Evolutionary conservation across 306 rosid species (phyloP).

Genomic region (Cicer yamashitae): DNA sequence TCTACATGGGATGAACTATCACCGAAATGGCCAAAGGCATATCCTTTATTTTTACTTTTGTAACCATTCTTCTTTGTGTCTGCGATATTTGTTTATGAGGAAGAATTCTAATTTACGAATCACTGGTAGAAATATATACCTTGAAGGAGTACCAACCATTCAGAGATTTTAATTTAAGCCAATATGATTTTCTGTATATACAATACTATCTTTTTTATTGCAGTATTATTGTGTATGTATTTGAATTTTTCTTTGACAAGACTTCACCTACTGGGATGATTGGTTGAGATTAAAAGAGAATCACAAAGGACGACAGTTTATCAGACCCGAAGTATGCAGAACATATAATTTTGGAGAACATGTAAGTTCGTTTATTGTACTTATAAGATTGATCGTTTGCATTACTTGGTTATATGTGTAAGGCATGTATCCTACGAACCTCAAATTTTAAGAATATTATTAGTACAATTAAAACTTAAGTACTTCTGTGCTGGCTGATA

Average conservation of each 20-base stretch:
- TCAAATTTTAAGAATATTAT: constrained; percentile 23
- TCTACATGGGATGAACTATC: constrained; percentile 95
- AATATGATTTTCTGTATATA: constrained; percentile 10
- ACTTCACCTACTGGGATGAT: constrained; percentile 94
- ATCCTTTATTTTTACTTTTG: constrained; percentile 69
- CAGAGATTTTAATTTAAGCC: not conserved
- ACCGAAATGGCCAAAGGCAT: constrained; percentile 99
- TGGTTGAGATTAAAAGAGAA: constrained; percentile 92
- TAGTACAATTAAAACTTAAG: constrained; percentile 10
- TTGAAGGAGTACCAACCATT: constrained; percentile 5
- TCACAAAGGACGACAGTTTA: constrained; percentile 86
- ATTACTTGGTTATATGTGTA: not conserved
- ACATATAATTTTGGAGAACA: constrained; percentile 95
- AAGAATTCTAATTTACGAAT: constrained; percentile 32
- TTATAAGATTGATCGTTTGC: constrained; percentile 27
- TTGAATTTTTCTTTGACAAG: constrained; percentile 74
- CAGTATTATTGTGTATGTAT: constrained; percentile 39
- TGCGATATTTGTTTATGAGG: constrained; percentile 25
- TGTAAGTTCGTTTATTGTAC: constrained; percentile 58
- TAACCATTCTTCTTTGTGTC: constrained; percentile 37
- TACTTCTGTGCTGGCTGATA: constrained; percentile 13
- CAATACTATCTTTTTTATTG: constrained; percentile 31
- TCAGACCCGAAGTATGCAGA: constrained; percentile 98
- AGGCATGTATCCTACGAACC: constrained; percentile 12
- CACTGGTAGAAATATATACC: constrained; percentile 16